Evolutionary conservation across 2,329 filamentous ascomycete species (phyloP).

Genomic region (Fusarium mundagurra): DNA sequence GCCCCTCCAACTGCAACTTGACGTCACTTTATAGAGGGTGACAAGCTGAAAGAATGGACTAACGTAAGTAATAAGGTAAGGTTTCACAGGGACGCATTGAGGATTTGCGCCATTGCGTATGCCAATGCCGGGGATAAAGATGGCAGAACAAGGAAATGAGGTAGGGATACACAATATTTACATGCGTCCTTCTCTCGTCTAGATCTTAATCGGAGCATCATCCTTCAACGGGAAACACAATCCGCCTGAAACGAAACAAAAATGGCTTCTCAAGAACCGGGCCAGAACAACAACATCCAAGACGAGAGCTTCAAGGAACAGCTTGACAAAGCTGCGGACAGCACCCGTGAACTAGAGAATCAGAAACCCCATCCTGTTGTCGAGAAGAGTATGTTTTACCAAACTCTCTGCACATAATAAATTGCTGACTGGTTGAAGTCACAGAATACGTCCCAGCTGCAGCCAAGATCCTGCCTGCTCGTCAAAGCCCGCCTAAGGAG

Average conservation of each 20-base stretch:
- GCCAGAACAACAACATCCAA: slow-evolving; percentile 7
- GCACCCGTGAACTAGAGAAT: slow-evolving; percentile 43
- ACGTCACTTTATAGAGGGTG: slow-evolving; percentile 30
- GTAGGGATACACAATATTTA: slow-evolving; percentile 9
- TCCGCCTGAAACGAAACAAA: background rate
- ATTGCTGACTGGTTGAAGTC: slow-evolving; percentile 45
- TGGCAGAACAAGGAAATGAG: slow-evolving; percentile 23
- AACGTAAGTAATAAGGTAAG: slow-evolving; percentile 12
- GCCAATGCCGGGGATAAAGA: slow-evolving; percentile 23
- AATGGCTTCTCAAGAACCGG: slow-evolving; percentile 29
- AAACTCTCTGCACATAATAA: background rate
- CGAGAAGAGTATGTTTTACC: slow-evolving; percentile 53
- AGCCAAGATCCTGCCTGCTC: slow-evolving; percentile 52
- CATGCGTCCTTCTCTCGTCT: background rate
- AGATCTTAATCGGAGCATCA: slow-evolving; percentile 1
- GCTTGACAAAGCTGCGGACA: slow-evolving; percentile 55
- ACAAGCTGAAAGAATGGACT: background rate
- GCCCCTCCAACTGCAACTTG: slow-evolving; percentile 34
- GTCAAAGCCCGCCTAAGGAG: slow-evolving; percentile 42
- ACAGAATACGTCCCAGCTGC: slow-evolving; percentile 56
- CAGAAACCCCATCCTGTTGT: slow-evolving; percentile 50
- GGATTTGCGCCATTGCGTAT: slow-evolving; percentile 38
- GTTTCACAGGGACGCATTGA: slow-evolving; percentile 26
- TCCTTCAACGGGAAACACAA: slow-evolving; percentile 8
- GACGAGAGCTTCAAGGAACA: slow-evolving; percentile 54